These are phyloP conservation scores for Clavulina sp. DNA, from an alignment of 768 basidiomycete species.

Conservation along the genomic window DNA sequence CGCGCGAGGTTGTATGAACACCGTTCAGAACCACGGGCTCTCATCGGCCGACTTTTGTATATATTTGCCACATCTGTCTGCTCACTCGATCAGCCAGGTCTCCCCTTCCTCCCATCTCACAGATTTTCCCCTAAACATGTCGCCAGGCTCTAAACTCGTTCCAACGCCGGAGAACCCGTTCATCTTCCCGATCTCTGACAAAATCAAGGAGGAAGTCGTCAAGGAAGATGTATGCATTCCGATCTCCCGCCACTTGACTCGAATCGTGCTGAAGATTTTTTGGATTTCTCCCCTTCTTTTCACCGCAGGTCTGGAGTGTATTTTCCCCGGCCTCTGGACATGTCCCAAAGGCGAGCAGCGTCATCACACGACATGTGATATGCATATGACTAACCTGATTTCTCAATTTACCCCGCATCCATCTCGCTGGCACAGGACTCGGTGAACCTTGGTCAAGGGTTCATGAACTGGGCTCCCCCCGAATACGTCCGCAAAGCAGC, in stretches of 20 bases:
- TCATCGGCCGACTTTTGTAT: too few species aligned
- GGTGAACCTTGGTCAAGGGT: constrained; percentile 88
- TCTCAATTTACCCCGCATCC: neutral
- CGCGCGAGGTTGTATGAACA: too few species aligned
- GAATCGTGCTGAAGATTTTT: neutral
- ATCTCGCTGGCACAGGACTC: constrained; percentile 32
- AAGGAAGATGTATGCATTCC: neutral
- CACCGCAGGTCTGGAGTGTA: neutral
- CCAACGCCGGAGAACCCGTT: neutral
- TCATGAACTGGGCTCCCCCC: constrained; percentile 86
- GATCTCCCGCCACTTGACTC: too few species aligned
- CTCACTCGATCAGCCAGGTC: too few species aligned
- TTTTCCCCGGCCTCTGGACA: neutral
- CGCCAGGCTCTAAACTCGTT: too few species aligned
- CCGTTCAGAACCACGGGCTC: too few species aligned
- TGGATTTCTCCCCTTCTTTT: neutral
- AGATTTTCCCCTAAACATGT: too few species aligned
- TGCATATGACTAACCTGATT: too few species aligned
- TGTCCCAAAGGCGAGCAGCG: neutral
- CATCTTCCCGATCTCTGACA: neutral
- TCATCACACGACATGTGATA: neutral
- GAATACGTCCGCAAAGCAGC: constrained; percentile 63
- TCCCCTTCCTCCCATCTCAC: too few species aligned
- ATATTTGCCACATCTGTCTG: too few species aligned
- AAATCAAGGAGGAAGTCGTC: neutral